Base-by-base conservation (phyloP, 441 rosid genomes). In the Mallotus repandus region DNA sequence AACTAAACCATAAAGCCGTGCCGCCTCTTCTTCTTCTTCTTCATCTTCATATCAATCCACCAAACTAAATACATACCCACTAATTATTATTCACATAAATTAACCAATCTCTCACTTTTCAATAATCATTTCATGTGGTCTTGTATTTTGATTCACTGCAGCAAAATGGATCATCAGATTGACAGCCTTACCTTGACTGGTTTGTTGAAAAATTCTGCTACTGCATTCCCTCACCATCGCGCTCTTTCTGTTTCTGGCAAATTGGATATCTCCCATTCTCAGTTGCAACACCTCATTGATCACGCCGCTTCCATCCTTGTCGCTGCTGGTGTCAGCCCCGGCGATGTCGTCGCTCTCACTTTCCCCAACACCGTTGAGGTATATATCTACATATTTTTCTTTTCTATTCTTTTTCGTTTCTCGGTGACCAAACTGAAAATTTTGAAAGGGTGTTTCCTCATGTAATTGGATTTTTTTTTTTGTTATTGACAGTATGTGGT, bases 361-460 rank as follows among this genome's bases (percentile, higher is more conserved):
- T 92, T 92, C 72, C 92, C 89, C 29, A 89, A 90, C 84, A 80
- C 84, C 43, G 84, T 90, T 58, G 97, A 92, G 95, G 97, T 89
- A 81, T 56, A 38, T 38, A 4, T 15, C 29, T 0, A 12, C 41
- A 22, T 38, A 5, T 58, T 52, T 58, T 52, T 55, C 50, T 16
- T 32, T 66, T n/a, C 7, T 35, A 11, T 69, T 53, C 49, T 35
- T 3, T 4, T 7, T 43, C 19, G 7, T 57, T 18, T 13, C 16
- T n/a, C 41, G 6, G 41, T 38, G 5, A 38, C 41, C 41, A 38
- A 38, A 38, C 41, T 29, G 32, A 38, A 4, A 4, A 38, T 38
- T 38, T 38, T 4, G 7, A 4, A 4, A 38, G 41, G 5, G 5
- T 4, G 5, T 38, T 38, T 73, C 43, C 52, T 63, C 29, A 55